Evolutionary conservation across 257 asterid species (phyloP), one percentile per base, ranked within the genome.

Genomic region (Coffea canephora): DNA sequence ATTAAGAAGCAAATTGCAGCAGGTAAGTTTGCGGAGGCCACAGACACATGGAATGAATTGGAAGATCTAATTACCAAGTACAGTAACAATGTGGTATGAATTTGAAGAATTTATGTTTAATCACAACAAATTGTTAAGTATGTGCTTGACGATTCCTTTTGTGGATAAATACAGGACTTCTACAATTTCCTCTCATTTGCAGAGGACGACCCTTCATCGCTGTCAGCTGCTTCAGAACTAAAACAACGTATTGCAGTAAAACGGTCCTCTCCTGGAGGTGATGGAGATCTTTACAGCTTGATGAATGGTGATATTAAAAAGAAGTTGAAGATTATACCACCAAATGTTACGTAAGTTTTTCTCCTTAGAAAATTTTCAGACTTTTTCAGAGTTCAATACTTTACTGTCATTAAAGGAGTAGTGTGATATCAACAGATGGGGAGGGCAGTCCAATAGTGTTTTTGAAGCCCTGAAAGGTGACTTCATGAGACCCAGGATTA

Each of bases 401-500:
- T 64, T 8, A 59, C 62, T 19, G 23, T 39, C 41, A 39, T 49
- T 4, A 39, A 39, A 39, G 41, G 41, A 39, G 3, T 39, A 39
- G 4, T 39, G 4, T 76, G 1, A 13, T 34, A 54, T 77, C 77
- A 59, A 49, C 87, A 96, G 99, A 55, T 96, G 97, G 98, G 98
- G 95, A 70, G 95, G 87, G 69, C 95, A 94, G 78, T 78, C 94
- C 1, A 87, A 57, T 55, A 8, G 3, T 69, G 97, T 92, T 83
- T 96, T 92, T 48, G 3, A 10, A 14, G 89, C 93, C 15, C 16
- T 92, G 11, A 78, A 36, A 46, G 95, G 89, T 14, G 97, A 96
- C 79, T 94, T 96, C 90, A 96, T 96, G 99, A 91, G 62, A 69
- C 97, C 98, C 48, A 89, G 96, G 82, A 94, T 90, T 85, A 3